phyloP scores from a whole-genome alignment of 257 asterid species.

The Scutellaria barbata region DNA sequence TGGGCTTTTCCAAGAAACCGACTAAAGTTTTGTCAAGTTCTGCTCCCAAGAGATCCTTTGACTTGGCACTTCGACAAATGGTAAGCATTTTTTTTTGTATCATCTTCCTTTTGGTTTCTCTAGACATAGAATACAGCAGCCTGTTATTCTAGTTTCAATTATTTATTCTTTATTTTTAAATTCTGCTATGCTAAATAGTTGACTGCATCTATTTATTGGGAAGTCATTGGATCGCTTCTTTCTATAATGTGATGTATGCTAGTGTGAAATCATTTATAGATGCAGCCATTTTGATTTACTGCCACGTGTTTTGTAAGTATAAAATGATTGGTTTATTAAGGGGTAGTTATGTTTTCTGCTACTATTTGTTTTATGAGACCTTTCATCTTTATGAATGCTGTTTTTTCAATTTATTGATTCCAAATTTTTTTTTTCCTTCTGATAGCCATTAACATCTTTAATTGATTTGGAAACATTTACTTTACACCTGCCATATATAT shows the following conservation, averaged over 20 bases:
- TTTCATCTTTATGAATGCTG: background rate
- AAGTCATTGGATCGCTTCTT: constrained; percentile 5
- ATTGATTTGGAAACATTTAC: constrained; percentile 7
- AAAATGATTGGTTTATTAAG: constrained; percentile 10
- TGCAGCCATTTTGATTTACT: background rate
- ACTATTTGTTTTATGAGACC: constrained; percentile 8
- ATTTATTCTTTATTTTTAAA: constrained; percentile 25
- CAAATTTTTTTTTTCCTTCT: background rate
- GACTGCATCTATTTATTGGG: constrained; percentile 8
- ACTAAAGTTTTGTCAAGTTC: constrained; percentile 62
- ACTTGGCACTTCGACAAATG: constrained; percentile 80
- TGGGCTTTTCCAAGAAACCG: constrained; percentile 67
- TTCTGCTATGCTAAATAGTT: constrained; percentile 28
- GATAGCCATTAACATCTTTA: background rate
- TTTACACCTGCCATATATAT: background rate
- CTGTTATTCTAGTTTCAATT: constrained; percentile 28
- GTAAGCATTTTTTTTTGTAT: constrained; percentile 52
- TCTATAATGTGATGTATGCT: constrained; percentile 2
- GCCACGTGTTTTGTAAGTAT: background rate
- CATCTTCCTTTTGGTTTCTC: constrained; percentile 22
- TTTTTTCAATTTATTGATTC: background rate
- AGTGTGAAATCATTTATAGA: constrained; percentile 6
- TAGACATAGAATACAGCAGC: background rate
- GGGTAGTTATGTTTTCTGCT: constrained; percentile 1
- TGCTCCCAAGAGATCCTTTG: constrained; percentile 92